phyloP scores from a whole-genome alignment of 306 rosid genomes.

The Gastrolobium villosum region DNA sequence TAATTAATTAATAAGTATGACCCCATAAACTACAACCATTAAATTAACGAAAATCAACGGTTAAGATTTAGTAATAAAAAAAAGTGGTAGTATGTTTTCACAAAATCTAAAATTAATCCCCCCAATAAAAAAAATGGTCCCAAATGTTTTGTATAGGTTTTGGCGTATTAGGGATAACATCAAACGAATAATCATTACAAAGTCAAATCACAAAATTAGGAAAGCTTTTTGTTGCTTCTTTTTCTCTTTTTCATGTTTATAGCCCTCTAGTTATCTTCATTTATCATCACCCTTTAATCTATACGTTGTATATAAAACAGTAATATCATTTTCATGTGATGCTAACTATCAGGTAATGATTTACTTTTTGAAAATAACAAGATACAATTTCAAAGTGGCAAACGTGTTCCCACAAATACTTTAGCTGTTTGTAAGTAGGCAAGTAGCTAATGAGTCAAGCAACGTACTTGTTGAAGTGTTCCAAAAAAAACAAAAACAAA shows the following conservation, averaged over 20 bases:
- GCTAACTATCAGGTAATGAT: constrained; percentile 16
- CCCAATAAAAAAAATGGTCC: no score
- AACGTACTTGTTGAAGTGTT: not conserved
- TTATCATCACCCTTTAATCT: not conserved
- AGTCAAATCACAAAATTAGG: constrained; percentile 30
- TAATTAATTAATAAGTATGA: no score
- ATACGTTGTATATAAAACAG: not conserved
- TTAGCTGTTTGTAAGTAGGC: not conserved
- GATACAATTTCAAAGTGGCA: not conserved
- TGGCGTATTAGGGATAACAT: constrained; percentile 24
- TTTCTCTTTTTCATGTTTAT: not conserved
- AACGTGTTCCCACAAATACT: not conserved
- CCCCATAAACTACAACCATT: no score
- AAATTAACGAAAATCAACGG: no score
- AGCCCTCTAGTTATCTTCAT: not conserved
- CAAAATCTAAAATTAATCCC: no score
- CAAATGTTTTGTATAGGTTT: not conserved
- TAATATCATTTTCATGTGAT: not conserved
- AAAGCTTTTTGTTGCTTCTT: no score
- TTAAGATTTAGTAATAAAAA: no score
- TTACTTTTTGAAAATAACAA: not conserved
- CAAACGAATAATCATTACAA: not conserved
- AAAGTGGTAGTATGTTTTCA: no score
- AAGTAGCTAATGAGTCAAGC: not conserved
- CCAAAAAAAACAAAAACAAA: not conserved